Evolutionary conservation across 108 stramenopile species (phyloP).

Genomic region (Nannochloropsis granulata): DNA sequence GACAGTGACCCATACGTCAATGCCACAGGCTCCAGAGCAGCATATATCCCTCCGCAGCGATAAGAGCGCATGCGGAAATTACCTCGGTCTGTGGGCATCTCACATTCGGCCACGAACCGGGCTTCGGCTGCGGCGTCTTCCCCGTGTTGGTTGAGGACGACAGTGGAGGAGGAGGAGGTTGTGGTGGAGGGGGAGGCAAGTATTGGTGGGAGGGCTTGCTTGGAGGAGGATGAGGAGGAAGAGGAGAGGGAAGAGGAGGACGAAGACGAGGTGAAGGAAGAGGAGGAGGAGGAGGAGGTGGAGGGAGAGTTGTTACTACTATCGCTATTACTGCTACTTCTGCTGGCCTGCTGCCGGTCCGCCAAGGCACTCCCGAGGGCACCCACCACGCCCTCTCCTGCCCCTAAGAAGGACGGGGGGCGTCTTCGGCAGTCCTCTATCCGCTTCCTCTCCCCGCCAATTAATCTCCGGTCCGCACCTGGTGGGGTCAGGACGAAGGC

Average conservation of each 20-base stretch:
- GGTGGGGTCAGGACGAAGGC: not conserved
- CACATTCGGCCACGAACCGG: conserved; percentile 29
- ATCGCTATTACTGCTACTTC: not conserved
- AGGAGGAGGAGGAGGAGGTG: not conserved
- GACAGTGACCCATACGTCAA: conserved; percentile 10
- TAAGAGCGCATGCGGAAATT: conserved; percentile 29
- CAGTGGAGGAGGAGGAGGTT: not conserved
- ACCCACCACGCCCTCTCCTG: not conserved
- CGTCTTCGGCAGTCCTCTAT: not conserved
- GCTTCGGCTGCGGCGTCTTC: not conserved
- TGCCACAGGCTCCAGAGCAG: conserved; percentile 23
- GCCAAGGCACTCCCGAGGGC: not conserved
- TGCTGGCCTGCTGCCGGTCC: not conserved
- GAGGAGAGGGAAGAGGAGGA: not conserved
- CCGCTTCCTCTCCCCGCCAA: not conserved
- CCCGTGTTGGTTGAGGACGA: not conserved
- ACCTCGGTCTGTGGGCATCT: conserved; percentile 26
- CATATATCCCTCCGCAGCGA: not conserved
- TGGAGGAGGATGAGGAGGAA: not conserved
- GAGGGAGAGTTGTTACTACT: not conserved
- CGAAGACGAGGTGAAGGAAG: not conserved
- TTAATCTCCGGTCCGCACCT: not conserved
- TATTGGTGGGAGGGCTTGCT: not conserved
- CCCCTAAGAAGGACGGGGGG: not conserved
- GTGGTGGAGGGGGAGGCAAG: not conserved